A percentile compares a stretch with the other conserved stretches of the same genome.
Conservation (phyloP, 768 basidiomycete genomes). For the Pilatotrama ljubarskyi region DNA sequence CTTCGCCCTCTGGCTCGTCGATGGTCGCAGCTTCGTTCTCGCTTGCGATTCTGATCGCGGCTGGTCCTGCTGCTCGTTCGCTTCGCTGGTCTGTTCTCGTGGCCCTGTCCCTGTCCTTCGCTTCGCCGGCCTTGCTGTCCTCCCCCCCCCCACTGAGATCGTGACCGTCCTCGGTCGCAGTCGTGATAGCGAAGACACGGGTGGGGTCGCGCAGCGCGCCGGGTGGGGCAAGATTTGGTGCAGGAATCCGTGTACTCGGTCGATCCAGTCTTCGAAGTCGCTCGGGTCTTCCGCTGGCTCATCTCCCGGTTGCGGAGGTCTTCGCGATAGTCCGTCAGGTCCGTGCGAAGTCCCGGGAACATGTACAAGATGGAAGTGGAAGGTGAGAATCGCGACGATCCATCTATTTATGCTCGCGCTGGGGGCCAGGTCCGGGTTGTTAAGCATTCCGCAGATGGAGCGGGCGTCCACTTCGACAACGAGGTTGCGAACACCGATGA, state of each 20-base stretch:
- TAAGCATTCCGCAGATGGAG: slow-evolving; percentile 36
- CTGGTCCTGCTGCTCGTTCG: background rate
- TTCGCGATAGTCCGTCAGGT: slow-evolving; percentile 36
- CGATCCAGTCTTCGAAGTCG: slow-evolving; percentile 23
- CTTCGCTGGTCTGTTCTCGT: background rate
- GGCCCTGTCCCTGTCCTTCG: no score
- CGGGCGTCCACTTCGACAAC: slow-evolving; percentile 6
- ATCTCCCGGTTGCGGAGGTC: background rate
- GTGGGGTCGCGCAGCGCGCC: background rate
- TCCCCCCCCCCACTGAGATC: background rate
- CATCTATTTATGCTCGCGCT: slow-evolving; percentile 42
- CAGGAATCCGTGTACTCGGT: slow-evolving; percentile 10
- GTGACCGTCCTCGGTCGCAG: slow-evolving; percentile 3
- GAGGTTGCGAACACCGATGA: slow-evolving; percentile 27
- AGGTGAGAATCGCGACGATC: slow-evolving; percentile 40
- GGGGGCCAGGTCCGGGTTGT: slow-evolving; percentile 39
- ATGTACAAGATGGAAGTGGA: slow-evolving; percentile 37
- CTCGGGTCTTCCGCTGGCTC: background rate
- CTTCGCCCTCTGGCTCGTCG: background rate
- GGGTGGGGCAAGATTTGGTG: background rate
- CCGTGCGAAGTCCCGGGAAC: slow-evolving; percentile 33
- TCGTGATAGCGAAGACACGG: background rate
- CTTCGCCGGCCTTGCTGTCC: background rate
- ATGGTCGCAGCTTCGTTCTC: background rate
- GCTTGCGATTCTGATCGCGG: background rate